Evolutionary conservation across 495 filamentous ascomycete species (phyloP), one percentile per base, ranked within the genome.

Genomic region (Penicillium robsamsonii): DNA sequence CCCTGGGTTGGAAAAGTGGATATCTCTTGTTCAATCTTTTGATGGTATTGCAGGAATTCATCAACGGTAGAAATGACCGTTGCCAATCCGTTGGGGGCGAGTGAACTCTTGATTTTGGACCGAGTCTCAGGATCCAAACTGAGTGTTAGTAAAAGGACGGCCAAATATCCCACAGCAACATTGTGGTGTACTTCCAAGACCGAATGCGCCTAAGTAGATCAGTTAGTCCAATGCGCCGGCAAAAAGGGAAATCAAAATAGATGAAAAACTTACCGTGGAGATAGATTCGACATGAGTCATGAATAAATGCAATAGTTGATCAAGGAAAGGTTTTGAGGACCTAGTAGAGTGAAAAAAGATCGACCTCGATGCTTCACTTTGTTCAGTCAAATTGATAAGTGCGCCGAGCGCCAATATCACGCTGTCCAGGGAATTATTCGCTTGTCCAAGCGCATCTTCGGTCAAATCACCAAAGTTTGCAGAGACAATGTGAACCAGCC

Each of bases 161-260:
- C 85, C 41, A 99, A 78, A 63, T 96, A 99, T 27, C 95, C 95
- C 55, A 92, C 85, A 3, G 90, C 88, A 29, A 99, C 91, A 67
- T 93, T 96, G 49, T 85, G 81, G 49, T 87, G 86, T n/a, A 87
- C 85, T 62, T 91, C 90, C 67, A 91, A 80, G 64, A 92, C 81
- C 0, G 91, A 94, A 68, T 90, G 85, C 53, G 89, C 92, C 90
- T 96, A 58, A 18, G 18, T 22, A 33, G 51, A 40, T 56, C 10
- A 52, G 43, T 43, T 43, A 59, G 46, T 41, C 22, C 8, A 8
- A 42, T 43, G 5, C n/a, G 50, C 42, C n/a, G 20, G 29, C 10
- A n/a, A 49, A 25, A 24, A 35, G 15, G 9, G 8, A 50, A 44
- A 27, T 35, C 30, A 31, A 2, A 38, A 35, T 33, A 37, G 30